Evolutionary conservation across 495 filamentous ascomycete species (phyloP).

Genomic region (Trichoderma gamsii): DNA sequence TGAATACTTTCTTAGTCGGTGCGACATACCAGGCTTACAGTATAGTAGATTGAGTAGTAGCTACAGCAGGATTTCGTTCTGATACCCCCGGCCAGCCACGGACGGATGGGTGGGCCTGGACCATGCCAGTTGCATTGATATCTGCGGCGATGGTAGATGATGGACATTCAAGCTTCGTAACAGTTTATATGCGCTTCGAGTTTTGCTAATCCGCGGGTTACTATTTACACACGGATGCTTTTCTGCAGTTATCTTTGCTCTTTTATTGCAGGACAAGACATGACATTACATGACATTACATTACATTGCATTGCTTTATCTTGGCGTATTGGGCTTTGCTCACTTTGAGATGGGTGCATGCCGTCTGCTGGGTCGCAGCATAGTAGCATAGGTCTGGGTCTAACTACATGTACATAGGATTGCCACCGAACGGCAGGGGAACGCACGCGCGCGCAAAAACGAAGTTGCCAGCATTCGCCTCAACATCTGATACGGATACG

Average conservation of each 20-base stretch:
- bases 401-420: background rate
- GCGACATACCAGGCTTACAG: too few relatives aligned
- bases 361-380: background rate
- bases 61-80: background rate
- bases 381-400: background rate
- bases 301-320: background rate
- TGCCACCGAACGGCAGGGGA: background rate
- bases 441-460: background rate
- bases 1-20: too few relatives aligned
- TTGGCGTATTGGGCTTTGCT: background rate
- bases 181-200: background rate
- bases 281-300: background rate
- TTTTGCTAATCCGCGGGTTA: background rate
- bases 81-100: background rate
- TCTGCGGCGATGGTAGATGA: too few relatives aligned
- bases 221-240: too few relatives aligned
- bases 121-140: background rate
- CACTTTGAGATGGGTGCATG: constrained; percentile 2
- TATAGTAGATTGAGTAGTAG: too few relatives aligned
- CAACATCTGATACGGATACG: too few relatives aligned
- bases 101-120: background rate
- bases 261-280: too few relatives aligned
- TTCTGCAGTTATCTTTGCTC: too few relatives aligned
- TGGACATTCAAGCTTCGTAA: background rate
- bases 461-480: background rate